Base-by-base conservation (phyloP, 2,329 filamentous ascomycete genomes). In the Ceratocystis alfenasii region DNA sequence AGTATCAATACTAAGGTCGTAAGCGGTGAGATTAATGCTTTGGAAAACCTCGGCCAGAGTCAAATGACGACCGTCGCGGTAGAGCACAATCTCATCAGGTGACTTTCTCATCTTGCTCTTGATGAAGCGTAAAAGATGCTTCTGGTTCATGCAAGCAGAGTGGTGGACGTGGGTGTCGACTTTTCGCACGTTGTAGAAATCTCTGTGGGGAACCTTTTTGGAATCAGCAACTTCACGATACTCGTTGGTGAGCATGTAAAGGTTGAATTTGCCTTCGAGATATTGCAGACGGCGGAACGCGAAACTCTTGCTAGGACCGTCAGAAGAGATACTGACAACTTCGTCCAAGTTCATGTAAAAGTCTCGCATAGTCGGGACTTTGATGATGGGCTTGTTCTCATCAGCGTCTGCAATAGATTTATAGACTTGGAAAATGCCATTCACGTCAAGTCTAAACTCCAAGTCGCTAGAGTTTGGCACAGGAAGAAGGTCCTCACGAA, bases 41-140 rank as follows among this genome's bases (percentile, higher is more conserved):
- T 96, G 87, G 75, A 99, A 99, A 0, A 99, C 94, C 76, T 99
- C 90, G 67, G 85, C 86, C 68, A 99, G 77, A 0, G 94, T 97
- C 71, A 99, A 79, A 75, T 95, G 85, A 75, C 93, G 95, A 68
- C 89, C 93, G 74, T 99, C 94, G 73, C 94, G 84, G 75, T 86
- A 95, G 57, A 99, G 82, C 5, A 99, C 94, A 41, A 94, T 85
- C 77, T 99, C 94, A 72, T 97, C 89, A 0, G 92, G 91, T 20
- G 84, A 94, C 76, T 96, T 99, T 82, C 96, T 97, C 90, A 99
- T 96, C 78, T 99, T 99, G 77, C 91, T 96, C 77, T 99, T 99
- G 79, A 99, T 99, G 76, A 99, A 99, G 65, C 94, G 90, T 68
- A 99, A 79, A 66, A 99, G 78, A 81, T 99, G 94, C 77, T 99